Evolutionary conservation across 2,329 filamentous ascomycete genomes (phyloP).

Genomic region (Cercospora brassicicola): DNA sequence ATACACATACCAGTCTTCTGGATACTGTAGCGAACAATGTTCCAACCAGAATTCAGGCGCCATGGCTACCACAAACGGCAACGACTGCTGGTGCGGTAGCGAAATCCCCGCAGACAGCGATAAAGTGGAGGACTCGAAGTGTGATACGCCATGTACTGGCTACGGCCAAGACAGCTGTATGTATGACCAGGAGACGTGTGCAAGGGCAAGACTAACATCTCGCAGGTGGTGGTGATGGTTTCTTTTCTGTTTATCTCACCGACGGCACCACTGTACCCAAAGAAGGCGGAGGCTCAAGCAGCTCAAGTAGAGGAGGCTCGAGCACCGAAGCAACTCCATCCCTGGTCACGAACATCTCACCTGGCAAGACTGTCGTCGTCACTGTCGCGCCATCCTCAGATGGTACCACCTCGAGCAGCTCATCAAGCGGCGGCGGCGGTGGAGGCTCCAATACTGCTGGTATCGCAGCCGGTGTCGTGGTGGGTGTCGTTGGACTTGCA

Average conservation of each 20-base stretch:
- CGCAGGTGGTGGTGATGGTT: slow-evolving; percentile 59
- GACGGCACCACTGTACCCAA: slow-evolving; percentile 37
- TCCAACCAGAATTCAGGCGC: slow-evolving; percentile 53
- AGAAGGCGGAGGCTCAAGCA: slow-evolving; percentile 41
- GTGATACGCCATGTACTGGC: slow-evolving; percentile 60
- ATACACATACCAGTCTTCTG: slow-evolving; percentile 56
- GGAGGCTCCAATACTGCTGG: slow-evolving; percentile 67
- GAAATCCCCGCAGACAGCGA: slow-evolving; percentile 63
- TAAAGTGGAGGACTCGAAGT: slow-evolving; percentile 60
- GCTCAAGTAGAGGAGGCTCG: not conserved
- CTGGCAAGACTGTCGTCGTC: slow-evolving; percentile 40
- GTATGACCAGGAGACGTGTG: slow-evolving; percentile 6
- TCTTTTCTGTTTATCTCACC: slow-evolving; percentile 56
- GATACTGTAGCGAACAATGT: slow-evolving; percentile 58
- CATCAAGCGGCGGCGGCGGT: slow-evolving; percentile 31
- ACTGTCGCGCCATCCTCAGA: slow-evolving; percentile 32
- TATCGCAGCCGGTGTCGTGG: slow-evolving; percentile 84
- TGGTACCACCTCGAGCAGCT: slow-evolving; percentile 49
- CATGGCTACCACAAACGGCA: slow-evolving; percentile 64
- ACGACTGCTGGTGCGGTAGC: slow-evolving; percentile 72
- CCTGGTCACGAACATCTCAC: slow-evolving; percentile 36
- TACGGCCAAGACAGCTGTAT: slow-evolving; percentile 16
- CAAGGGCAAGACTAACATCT: slow-evolving; percentile 8
- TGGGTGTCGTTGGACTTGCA: slow-evolving; percentile 71
- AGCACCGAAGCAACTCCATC: slow-evolving; percentile 26